Evolutionary conservation across 108 stramenopile genomes (phyloP).

Genomic region (Nannochloropsis oceanica): DNA sequence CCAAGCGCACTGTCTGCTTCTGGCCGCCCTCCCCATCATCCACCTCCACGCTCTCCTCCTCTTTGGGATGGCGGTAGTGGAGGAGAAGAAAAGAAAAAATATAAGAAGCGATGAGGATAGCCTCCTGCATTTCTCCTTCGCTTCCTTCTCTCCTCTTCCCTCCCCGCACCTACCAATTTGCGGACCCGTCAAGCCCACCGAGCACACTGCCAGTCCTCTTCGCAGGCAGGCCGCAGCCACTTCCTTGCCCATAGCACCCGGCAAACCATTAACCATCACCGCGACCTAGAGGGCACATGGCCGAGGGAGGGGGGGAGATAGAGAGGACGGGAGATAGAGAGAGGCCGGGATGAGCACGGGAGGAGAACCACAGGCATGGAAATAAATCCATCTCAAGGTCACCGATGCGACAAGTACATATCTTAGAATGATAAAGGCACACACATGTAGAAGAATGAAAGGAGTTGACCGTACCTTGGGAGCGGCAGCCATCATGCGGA

Average conservation of each 20-base stretch:
- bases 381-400: not conserved
- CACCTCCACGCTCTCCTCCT: not conserved
- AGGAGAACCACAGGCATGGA: too few species aligned
- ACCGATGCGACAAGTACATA: not conserved
- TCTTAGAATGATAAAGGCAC: not conserved
- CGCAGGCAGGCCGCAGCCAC: not conserved
- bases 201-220: not conserved
- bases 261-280: constrained; percentile 33
- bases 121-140: not conserved
- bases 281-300: not conserved
- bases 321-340: not conserved
- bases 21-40: not conserved
- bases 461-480: not conserved
- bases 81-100: too few species aligned
- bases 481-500: not conserved
- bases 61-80: not conserved
- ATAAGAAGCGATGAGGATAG: too few species aligned
- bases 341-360: too few species aligned
- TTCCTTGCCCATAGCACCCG: constrained; percentile 26
- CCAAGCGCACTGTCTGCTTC: not conserved
- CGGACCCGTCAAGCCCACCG: not conserved
- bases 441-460: too few species aligned
- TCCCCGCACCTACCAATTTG: constrained; percentile 8
- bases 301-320: not conserved
- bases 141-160: not conserved